These are phyloP conservation scores for Kregervanrija fluxuum DNA, from an alignment of 805 yeast species.

Conservation along the genomic window DNA sequence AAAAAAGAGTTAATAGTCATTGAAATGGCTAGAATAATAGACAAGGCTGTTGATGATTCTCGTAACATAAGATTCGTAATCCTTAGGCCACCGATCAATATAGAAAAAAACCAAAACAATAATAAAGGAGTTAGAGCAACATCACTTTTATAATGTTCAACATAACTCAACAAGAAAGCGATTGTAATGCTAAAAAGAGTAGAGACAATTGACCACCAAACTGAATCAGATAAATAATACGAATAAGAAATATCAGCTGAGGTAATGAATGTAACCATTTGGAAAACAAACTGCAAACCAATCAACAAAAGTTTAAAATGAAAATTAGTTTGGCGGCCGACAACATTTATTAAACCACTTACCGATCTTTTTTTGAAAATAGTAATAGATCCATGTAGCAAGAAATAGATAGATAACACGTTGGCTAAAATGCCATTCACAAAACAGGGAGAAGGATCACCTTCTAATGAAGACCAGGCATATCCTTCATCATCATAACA, in stretches of 20 bases:
- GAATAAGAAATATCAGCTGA: conserved; percentile 7
- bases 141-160: conserved; percentile 58
- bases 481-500: conserved; percentile 34
- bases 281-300: conserved; percentile 31
- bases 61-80: conserved; percentile 34
- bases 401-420: conserved; percentile 27
- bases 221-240: conserved; percentile 18
- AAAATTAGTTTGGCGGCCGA: conserved; percentile 31
- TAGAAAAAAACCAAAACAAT: conserved; percentile 62
- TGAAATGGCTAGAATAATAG: conserved; percentile 20
- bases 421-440: conserved; percentile 35
- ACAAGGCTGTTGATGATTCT: conserved; percentile 20
- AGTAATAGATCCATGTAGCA: conserved; percentile 32
- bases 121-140: conserved; percentile 62
- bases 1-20: conserved; percentile 30
- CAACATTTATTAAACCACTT: conserved; percentile 15
- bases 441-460: conserved; percentile 44
- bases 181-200: conserved; percentile 39
- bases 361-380: conserved; percentile 25
- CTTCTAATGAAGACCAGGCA: conserved; percentile 28
- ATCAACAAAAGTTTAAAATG: conserved; percentile 33
- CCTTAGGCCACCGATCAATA: conserved; percentile 39
- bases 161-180: conserved; percentile 50
- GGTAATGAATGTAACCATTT: conserved; percentile 11
- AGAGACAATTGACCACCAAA: conserved; percentile 21